Percentiles rank a stretch among this genome's conserved stretches.
These are phyloP conservation scores for Colletotrichum spaethianum DNA, from an alignment of 2,329 filamentous ascomycete genomes.

Conservation along the genomic window DNA sequence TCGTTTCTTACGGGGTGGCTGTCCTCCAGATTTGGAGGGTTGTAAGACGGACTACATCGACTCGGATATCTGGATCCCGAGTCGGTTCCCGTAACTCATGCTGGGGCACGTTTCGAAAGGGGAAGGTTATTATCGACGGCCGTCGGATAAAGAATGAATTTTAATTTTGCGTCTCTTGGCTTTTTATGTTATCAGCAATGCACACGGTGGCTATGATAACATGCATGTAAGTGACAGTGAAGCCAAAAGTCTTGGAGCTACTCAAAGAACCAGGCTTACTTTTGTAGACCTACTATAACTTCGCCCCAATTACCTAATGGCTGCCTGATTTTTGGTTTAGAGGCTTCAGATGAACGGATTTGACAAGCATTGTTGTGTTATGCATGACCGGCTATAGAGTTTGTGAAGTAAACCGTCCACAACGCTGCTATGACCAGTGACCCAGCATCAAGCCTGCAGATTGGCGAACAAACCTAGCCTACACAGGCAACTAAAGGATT, in stretches of 20 bases:
- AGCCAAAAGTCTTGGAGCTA: background rate
- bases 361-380: background rate
- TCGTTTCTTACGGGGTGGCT: too few relatives aligned
- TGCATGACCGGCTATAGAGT: background rate
- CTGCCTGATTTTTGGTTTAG: background rate
- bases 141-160: background rate
- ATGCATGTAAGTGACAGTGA: slow-evolving; percentile 2
- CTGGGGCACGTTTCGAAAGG: background rate
- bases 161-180: background rate
- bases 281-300: background rate
- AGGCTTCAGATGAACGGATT: slow-evolving; percentile 31
- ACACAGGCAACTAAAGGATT: slow-evolving; percentile 5
- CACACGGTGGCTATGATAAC: background rate
- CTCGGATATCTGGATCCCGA: background rate
- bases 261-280: background rate
- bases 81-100: background rate
- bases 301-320: background rate
- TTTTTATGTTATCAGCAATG: background rate
- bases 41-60: background rate
- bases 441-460: background rate
- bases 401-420: background rate
- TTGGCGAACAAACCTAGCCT: background rate
- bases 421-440: background rate
- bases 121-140: background rate
- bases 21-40: background rate